phyloP scores from a whole-genome alignment of 2,329 filamentous ascomycete genomes.

The Cladosporium colombiae region DNA sequence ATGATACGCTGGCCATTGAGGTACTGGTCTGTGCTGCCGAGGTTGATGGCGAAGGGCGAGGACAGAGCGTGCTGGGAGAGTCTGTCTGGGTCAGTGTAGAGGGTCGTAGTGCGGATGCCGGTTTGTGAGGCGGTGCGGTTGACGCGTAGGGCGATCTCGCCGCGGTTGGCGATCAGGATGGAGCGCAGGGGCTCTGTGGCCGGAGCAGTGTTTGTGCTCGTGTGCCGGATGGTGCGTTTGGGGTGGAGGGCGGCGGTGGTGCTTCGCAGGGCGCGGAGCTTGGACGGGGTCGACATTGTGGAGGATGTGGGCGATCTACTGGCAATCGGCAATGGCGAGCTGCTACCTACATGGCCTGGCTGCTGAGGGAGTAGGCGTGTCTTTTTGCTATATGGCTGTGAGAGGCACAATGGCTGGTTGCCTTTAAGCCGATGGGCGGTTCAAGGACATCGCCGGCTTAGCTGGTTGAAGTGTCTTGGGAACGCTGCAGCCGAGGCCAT shows the following conservation, averaged over 20 bases:
- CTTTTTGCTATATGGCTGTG: slow-evolving; percentile 1
- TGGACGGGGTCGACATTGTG: slow-evolving; percentile 29
- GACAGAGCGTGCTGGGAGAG: slow-evolving; percentile 83
- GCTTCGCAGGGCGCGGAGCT: slow-evolving; percentile 26
- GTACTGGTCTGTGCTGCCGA: slow-evolving; percentile 82
- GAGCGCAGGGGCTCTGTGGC: slow-evolving; percentile 52
- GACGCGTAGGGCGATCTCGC: slow-evolving; percentile 94
- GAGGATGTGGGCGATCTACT: neutral
- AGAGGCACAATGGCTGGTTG: neutral
- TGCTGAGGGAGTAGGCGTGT: neutral
- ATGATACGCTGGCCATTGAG: slow-evolving; percentile 94
- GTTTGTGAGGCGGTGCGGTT: slow-evolving; percentile 83
- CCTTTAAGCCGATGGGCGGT: slow-evolving; percentile 7
- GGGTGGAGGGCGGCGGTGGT: slow-evolving; percentile 24
- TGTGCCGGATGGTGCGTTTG: slow-evolving; percentile 24
- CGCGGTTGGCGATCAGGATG: slow-evolving; percentile 92
- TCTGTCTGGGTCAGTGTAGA: slow-evolving; percentile 92
- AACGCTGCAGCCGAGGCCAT: neutral
- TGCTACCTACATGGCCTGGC: slow-evolving; percentile 17
- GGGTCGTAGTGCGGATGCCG: slow-evolving; percentile 87
- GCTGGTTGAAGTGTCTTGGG: neutral
- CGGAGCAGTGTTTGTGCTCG: slow-evolving; percentile 19
- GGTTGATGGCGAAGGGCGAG: slow-evolving; percentile 78
- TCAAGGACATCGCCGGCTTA: slow-evolving; percentile 6
- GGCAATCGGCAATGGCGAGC: neutral